Evolutionary conservation across 352 stramenopile genomes (phyloP).

Genomic region (Blastocystis sp.): DNA sequence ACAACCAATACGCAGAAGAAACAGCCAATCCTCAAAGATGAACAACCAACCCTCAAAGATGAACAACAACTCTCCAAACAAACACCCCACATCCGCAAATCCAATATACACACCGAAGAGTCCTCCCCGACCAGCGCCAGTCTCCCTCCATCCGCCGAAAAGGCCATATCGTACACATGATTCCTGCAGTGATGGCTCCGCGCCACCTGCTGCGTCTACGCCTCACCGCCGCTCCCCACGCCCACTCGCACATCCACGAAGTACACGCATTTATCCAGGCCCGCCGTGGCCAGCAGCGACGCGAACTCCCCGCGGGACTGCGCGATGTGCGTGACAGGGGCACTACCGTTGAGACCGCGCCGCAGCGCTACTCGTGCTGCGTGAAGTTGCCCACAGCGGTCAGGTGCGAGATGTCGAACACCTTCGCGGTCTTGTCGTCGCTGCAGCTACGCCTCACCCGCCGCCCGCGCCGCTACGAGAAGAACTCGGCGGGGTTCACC

Average conservation of each 20-base stretch:
- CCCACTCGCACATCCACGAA: constrained; percentile 54
- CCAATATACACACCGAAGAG: constrained; percentile 23
- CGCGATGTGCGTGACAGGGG: constrained; percentile 37
- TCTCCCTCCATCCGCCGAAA: background rate
- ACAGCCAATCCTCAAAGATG: too few species aligned
- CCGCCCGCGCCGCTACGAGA: background rate
- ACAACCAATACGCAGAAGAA: too few species aligned
- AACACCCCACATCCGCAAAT: constrained; percentile 54
- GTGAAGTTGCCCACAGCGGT: constrained; percentile 11
- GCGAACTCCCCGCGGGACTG: constrained; percentile 1
- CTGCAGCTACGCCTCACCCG: constrained; percentile 30
- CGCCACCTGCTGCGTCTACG: constrained; percentile 15
- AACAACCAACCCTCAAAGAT: too few species aligned
- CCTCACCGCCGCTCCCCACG: background rate
- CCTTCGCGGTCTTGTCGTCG: constrained; percentile 56
- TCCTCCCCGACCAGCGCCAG: constrained; percentile 12
- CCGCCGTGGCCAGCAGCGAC: constrained; percentile 26
- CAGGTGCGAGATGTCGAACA: constrained; percentile 32
- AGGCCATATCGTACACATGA: constrained; percentile 64
- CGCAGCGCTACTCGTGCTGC: constrained; percentile 17
- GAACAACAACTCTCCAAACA: background rate
- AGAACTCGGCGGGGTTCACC: background rate
- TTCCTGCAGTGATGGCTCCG: background rate
- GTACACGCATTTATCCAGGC: constrained; percentile 45
- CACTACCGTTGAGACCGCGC: background rate